Conservation (phyloP, 1,284 basidiomycete species). For the Malassezia restricta region DNA sequence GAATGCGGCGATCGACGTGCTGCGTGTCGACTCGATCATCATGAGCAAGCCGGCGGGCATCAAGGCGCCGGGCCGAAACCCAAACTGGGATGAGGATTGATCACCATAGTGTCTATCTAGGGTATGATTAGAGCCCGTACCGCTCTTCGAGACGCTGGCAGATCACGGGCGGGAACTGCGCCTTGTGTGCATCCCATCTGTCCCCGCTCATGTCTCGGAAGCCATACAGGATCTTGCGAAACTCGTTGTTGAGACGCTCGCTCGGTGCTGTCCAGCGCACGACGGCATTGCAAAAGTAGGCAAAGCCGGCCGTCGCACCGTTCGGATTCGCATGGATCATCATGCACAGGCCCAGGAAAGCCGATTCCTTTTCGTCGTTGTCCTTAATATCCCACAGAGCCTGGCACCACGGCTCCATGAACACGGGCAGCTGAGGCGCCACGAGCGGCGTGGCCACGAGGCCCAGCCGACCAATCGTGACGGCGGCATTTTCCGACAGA, state of each 20-base stretch:
- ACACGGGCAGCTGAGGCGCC: slow-evolving; percentile 76
- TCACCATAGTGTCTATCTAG: background rate
- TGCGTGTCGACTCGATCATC: slow-evolving; percentile 94
- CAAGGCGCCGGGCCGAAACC: slow-evolving; percentile 43
- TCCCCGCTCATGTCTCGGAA: slow-evolving; percentile 72
- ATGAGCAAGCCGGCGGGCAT: slow-evolving; percentile 53
- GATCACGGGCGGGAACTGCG: slow-evolving; percentile 37
- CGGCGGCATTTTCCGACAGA: slow-evolving; percentile 92
- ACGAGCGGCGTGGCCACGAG: slow-evolving; percentile 78
- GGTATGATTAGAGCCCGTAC: slow-evolving; percentile 13
- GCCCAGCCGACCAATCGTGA: slow-evolving; percentile 94
- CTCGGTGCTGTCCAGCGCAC: slow-evolving; percentile 41
- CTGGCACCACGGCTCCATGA: slow-evolving; percentile 91
- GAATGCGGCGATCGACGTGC: slow-evolving; percentile 82
- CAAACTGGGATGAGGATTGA: slow-evolving; percentile 46
- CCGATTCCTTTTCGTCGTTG: slow-evolving; percentile 99
- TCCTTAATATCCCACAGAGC: slow-evolving; percentile 96
- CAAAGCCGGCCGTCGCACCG: slow-evolving; percentile 38
- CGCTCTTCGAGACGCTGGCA: slow-evolving; percentile 24
- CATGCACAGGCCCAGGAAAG: slow-evolving; percentile 91
- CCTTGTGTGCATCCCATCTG: slow-evolving; percentile 47
- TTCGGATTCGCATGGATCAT: slow-evolving; percentile 84
- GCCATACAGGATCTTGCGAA: slow-evolving; percentile 54
- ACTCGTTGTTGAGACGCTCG: slow-evolving; percentile 35
- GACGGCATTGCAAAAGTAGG: slow-evolving; percentile 46